Evolutionary conservation across 371 early-diverging fungal genomes (phyloP), one percentile per base, ranked within the genome.

Genomic region (Blakeslea trispora): DNA sequence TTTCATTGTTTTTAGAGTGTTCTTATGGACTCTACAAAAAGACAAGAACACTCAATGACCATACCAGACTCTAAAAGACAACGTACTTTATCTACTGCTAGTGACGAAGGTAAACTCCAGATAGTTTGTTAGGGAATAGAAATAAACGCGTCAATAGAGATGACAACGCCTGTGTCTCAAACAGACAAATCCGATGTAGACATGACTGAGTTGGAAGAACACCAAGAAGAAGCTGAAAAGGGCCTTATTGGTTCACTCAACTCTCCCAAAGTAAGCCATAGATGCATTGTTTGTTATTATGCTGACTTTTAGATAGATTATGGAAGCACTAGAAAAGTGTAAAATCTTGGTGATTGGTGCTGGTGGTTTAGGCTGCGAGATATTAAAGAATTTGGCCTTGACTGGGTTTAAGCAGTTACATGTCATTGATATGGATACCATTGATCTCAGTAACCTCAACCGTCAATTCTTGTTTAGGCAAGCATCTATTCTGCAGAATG

Each of bases 351-450:
- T 94, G 51, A 91, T 94, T 34, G 95, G 95, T 15, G 92, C 94
- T 3, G 99, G 99, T 56, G 99, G 99, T 11, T 91, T 99, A 41
- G 99, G 99, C 13, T 99, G 99, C 71, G 99, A 99, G 71, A 81
- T 99, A 39, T 81, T 98, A 24, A 99, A 99, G 71, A 91, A 95
- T 68, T 81, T 99, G 23, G 94, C 93, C 18, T 71, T 95, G 69
- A 78, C 88, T 15, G 97, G 97, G 5, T 96, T 97, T 68, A 79
- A 75, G 57, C 68, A 90, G 55, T 90, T 98, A 32, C 86, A 92
- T 55, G 83, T 95, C 28, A 91, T 99, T 60, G 99, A 99, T 79
- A 82, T 96, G 72, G 99, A 99, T 74, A 96, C 96, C 0, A 98
- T 99, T 47, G 99, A 99, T 61, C 68, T 98, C 37, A 94, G 97